Percentiles rank a stretch among this genome's conserved stretches.
Evolutionary conservation across 345 rosid species (phyloP).

Genomic region (Eucalyptus regnans): DNA sequence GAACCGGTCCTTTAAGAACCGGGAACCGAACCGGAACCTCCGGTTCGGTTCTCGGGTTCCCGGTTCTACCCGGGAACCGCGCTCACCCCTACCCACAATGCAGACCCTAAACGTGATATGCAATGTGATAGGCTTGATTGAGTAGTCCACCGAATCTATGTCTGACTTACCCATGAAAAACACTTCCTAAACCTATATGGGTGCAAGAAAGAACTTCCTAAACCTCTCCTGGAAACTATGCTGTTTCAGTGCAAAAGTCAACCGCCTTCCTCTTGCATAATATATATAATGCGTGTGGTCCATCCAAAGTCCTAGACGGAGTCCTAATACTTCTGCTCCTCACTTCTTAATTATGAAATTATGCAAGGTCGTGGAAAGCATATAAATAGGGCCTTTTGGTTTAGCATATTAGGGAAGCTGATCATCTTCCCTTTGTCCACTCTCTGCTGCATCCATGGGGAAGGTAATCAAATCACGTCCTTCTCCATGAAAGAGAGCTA

Average conservation of each 20-base stretch:
- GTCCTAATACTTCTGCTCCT: background rate
- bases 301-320: background rate
- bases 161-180: background rate
- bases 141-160: background rate
- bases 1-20: too few species aligned
- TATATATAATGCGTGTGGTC: background rate
- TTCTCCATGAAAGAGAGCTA: background rate
- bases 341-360: background rate
- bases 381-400: background rate
- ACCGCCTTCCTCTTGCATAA: background rate
- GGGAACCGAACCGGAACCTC: too few species aligned
- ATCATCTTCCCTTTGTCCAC: background rate
- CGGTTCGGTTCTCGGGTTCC: too few species aligned
- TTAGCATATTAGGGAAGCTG: background rate
- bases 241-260: background rate
- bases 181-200: background rate
- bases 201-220: background rate
- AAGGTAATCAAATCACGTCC: background rate
- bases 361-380: background rate
- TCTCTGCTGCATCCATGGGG: background rate
- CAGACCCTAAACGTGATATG: background rate
- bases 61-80: too few species aligned
- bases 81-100: background rate
- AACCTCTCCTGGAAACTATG: background rate
- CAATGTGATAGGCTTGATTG: background rate